Evolutionary conservation across 202 grass and related monocot genomes (phyloP).

Genomic region (Setaria viridis): DNA sequence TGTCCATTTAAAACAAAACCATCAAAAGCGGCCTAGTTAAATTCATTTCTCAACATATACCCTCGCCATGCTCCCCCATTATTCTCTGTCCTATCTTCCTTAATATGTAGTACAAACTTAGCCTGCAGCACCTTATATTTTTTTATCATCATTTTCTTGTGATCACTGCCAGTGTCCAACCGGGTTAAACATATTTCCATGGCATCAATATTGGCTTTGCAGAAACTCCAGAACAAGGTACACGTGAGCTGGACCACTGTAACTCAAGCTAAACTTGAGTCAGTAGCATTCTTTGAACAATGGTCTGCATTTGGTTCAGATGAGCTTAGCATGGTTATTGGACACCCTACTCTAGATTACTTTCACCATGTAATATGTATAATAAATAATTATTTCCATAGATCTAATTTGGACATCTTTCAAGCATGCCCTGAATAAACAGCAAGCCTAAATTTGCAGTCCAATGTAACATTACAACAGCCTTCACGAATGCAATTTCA

Average conservation of each 20-base stretch:
- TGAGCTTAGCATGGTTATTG: not conserved
- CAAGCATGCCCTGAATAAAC: conserved; percentile 6
- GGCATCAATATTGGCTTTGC: not conserved
- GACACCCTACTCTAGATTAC: conserved; percentile 1
- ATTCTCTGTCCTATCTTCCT: not conserved
- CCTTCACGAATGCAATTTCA: not conserved
- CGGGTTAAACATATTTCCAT: conserved; percentile 17
- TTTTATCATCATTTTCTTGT: not conserved
- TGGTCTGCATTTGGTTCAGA: not conserved
- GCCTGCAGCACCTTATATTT: not conserved
- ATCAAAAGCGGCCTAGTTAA: not conserved
- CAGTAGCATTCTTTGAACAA: not conserved
- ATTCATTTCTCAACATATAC: conserved; percentile 24
- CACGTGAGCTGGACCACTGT: not conserved
- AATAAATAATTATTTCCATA: not conserved
- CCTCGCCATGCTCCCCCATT: not conserved
- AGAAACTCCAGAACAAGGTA: not conserved
- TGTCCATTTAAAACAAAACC: not conserved
- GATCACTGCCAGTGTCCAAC: not conserved
- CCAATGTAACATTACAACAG: not conserved
- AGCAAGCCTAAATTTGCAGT: conserved; percentile 30
- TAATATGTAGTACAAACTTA: conserved; percentile 11
- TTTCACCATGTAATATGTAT: not conserved
- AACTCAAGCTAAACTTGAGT: not conserved
- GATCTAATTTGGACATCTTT: conserved; percentile 7